phyloP scores from a whole-genome alignment of 2,329 filamentous ascomycete species.

The Claviceps purpurea region DNA sequence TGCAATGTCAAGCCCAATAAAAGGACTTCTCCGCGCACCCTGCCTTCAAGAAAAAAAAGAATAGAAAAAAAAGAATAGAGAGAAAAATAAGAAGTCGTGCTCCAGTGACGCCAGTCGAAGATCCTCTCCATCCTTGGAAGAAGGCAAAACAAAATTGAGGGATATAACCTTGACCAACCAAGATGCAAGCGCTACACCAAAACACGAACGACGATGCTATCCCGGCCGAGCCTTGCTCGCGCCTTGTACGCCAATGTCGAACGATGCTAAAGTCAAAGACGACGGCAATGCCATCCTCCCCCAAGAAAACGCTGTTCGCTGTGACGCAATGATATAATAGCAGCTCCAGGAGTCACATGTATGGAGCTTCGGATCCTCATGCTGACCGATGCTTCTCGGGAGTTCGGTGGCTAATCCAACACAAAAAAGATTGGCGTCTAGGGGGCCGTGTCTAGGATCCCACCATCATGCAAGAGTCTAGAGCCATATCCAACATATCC shows the following conservation, averaged over 20 bases:
- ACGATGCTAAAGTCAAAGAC: constrained; percentile 3
- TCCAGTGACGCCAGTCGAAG: constrained; percentile 3
- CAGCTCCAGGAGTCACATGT: background rate
- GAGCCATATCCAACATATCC: constrained; percentile 38
- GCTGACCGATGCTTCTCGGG: background rate
- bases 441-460: constrained; percentile 17
- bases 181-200: background rate
- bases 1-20: background rate
- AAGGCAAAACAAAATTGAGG: background rate
- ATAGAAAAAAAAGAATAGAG: background rate
- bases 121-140: background rate
- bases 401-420: background rate
- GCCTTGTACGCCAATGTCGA: constrained; percentile 1
- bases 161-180: background rate
- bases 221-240: background rate
- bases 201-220: background rate
- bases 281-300: background rate
- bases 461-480: constrained; percentile 42
- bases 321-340: background rate
- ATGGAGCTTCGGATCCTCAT: background rate
- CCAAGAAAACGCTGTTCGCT: background rate
- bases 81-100: background rate
- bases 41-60: background rate
- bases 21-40: background rate
- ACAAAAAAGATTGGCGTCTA: background rate